These are phyloP conservation scores for Xylariaceae sp. DNA, from an alignment of 2,329 filamentous ascomycete genomes.

Conservation along the genomic window DNA sequence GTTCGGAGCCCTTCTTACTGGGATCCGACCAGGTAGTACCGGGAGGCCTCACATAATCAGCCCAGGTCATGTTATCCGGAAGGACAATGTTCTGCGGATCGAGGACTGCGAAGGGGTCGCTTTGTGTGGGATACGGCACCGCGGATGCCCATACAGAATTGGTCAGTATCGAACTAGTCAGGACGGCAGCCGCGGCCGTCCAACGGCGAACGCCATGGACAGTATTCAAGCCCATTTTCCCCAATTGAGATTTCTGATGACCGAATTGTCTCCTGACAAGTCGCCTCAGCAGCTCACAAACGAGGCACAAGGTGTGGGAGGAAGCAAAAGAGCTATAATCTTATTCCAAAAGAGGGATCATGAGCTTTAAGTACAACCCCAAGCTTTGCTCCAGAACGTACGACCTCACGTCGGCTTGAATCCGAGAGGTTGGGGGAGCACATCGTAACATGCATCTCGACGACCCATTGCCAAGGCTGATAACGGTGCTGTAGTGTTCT, in stretches of 20 bases:
- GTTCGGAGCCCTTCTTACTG: slow-evolving; percentile 49
- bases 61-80: slow-evolving; percentile 61
- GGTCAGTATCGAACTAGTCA: slow-evolving; percentile 28
- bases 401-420: slow-evolving; percentile 4
- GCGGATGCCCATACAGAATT: slow-evolving; percentile 26
- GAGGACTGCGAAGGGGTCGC: slow-evolving; percentile 55
- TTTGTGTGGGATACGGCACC: slow-evolving; percentile 27
- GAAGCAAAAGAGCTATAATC: background rate
- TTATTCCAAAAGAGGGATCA: background rate
- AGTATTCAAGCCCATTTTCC: slow-evolving; percentile 30
- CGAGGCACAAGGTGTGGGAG: background rate
- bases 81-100: slow-evolving; percentile 61
- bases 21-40: slow-evolving; percentile 57
- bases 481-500: slow-evolving; percentile 5
- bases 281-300: slow-evolving; percentile 16
- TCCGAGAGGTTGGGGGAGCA: slow-evolving; percentile 11
- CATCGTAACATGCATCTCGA: background rate
- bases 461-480: slow-evolving; percentile 14
- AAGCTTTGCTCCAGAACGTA: slow-evolving; percentile 5
- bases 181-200: slow-evolving; percentile 24
- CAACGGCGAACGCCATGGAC: slow-evolving; percentile 6
- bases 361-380: slow-evolving; percentile 25
- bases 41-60: slow-evolving; percentile 54
- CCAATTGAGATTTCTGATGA: slow-evolving; percentile 8
- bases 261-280: slow-evolving; percentile 7